phyloP scores from a whole-genome alignment of 2,329 filamentous ascomycete species.

The Diaporthe vexans region DNA sequence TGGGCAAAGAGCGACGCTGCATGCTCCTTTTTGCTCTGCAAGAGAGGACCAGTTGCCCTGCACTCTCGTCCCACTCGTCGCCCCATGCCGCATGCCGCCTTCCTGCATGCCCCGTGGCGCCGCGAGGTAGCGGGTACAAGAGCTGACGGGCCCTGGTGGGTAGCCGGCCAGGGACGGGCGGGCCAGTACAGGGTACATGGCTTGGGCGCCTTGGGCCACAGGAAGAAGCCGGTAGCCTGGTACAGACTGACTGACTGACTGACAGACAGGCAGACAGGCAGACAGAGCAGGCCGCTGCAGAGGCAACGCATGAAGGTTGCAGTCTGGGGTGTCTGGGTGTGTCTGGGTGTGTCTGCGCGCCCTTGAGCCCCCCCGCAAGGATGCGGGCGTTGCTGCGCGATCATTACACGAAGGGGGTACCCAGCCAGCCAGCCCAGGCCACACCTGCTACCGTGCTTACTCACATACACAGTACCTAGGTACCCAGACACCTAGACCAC shows the following conservation, averaged over 20 bases:
- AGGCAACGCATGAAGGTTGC: slow-evolving; percentile 27
- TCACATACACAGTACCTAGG: background rate
- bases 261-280: too few relatives aligned
- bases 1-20: slow-evolving; percentile 23
- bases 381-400: slow-evolving; percentile 30
- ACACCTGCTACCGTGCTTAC: slow-evolving; percentile 17
- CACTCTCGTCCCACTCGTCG: slow-evolving; percentile 3
- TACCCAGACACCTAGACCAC: background rate
- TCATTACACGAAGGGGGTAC: slow-evolving; percentile 16
- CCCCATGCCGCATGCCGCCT: slow-evolving; percentile 2
- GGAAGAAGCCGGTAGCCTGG: slow-evolving; percentile 7
- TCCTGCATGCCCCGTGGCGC: slow-evolving; percentile 7
- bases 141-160: slow-evolving; percentile 6
- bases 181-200: background rate
- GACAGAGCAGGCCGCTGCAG: background rate
- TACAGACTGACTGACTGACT: background rate
- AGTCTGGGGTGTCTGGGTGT: slow-evolving; percentile 6
- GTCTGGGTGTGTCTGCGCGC: background rate
- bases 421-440: too few relatives aligned
- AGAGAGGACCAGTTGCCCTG: slow-evolving; percentile 7
- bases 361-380: slow-evolving; percentile 16
- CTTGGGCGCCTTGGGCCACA: background rate
- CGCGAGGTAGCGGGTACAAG: slow-evolving; percentile 26
- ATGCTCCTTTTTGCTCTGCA: slow-evolving; percentile 9
- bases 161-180: background rate